Base-by-base conservation (phyloP, 2,329 filamentous ascomycete species). In the Pseudovirgaria hyperparasitica region DNA sequence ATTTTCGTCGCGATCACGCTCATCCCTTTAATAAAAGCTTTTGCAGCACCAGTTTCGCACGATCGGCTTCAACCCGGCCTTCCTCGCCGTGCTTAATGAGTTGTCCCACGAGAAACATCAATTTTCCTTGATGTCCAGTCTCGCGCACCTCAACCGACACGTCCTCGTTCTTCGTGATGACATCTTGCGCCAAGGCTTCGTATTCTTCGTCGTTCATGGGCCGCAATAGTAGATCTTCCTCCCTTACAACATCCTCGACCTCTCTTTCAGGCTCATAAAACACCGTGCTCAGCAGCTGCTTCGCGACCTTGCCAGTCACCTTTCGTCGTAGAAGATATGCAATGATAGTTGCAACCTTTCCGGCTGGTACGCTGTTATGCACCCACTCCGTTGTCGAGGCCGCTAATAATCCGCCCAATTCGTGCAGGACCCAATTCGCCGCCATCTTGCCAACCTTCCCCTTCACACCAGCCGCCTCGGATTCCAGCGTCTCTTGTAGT, bases 41-140 rank as follows among this genome's bases (percentile, higher is more conserved):
- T 30, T 58, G 57, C 18, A 79, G 46, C 8, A 69, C 57, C 31
- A 55, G 51, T 45, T 68, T 66, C 7, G 72, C 74, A 40, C 62
- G 63, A 30, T 60, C 58, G 4, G 75, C 67, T 47, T 78, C 71
- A 5, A 79, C 65, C 2, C 67, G 67, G 1, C 72, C 72, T 32
- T 71, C 68, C 16, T 65, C 60, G 16, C 70, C 70, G 33, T 57
- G 53, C 23, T 68, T 59, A 53, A 79, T 72, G 68, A 80, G 76
- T 48, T 76, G 69, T 8, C 76, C 76, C 9, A 81, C 65, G 39
- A 80, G 67, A 58, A 68, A 80, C 40, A 71, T 72, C 5, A 76
- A 48, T 48, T 80, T 81, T n/a, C 72, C 70, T 16, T 59, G 55
- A 37, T 76, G 70, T 0, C 67, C 65, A 41, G 70, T 72, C 24